Conservation (phyloP, 2,329 filamentous ascomycete species). For the Cryphonectria parasitica region DNA sequence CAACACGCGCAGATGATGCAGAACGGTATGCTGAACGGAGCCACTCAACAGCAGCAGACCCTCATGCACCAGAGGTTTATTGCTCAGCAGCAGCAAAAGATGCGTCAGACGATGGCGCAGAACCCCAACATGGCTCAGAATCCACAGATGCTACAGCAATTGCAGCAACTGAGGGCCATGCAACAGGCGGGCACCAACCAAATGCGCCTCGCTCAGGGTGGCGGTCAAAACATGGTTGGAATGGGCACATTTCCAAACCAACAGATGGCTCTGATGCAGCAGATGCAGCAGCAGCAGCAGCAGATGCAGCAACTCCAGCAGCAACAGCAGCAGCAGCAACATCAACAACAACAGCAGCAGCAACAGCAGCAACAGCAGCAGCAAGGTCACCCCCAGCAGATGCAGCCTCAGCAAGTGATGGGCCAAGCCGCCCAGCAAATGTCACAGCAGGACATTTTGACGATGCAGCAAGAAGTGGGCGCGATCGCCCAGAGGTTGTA, state of each 20-base stretch:
- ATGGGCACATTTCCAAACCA: conserved; percentile 31
- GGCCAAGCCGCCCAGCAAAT: conserved; percentile 23
- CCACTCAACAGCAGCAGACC: conserved; percentile 40
- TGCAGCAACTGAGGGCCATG: conserved; percentile 22
- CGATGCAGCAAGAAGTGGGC: conserved; percentile 21
- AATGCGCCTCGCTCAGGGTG: conserved; percentile 34
- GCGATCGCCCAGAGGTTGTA: conserved; percentile 40
- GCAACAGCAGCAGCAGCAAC: conserved; percentile 38
- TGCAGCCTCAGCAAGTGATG: conserved; percentile 36
- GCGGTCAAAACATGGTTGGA: conserved; percentile 36
- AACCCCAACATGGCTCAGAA: conserved; percentile 33
- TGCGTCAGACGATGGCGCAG: conserved; percentile 39
- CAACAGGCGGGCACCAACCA: conserved; percentile 34
- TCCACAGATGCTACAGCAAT: conserved; percentile 42
- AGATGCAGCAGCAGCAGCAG: conserved; percentile 40
- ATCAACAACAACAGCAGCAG: conserved; percentile 38
- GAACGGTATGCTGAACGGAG: conserved; percentile 48
- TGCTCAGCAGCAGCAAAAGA: conserved; percentile 42
- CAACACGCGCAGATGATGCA: conserved; percentile 47
- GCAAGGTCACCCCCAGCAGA: conserved; percentile 37
- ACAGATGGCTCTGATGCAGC: conserved; percentile 36
- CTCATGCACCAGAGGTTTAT: conserved; percentile 40
- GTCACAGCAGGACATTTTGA: conserved; percentile 22
- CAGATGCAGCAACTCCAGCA: conserved; percentile 36
- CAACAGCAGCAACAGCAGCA: conserved; percentile 39